phyloP scores from a whole-genome alignment of 2,329 filamentous ascomycete species.

The Hypoxylon sp. region DNA sequence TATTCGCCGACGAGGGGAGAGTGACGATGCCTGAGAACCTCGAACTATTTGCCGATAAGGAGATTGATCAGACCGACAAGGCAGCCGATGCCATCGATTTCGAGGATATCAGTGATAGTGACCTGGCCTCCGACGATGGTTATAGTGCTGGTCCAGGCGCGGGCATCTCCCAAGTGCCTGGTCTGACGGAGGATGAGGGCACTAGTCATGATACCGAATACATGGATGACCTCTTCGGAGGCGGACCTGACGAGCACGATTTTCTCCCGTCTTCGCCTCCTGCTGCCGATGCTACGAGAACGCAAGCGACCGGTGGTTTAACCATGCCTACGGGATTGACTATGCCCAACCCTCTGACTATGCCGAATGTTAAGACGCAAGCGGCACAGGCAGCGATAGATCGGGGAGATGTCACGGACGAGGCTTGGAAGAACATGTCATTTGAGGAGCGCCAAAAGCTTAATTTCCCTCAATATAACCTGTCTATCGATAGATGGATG shows the following conservation, averaged over 20 bases:
- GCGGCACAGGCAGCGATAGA: conserved; percentile 9
- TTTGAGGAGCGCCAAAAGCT: conserved; percentile 58
- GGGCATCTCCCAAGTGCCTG: conserved; percentile 64
- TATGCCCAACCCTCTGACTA: conserved; percentile 3
- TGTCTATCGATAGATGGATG: conserved; percentile 57
- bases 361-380: conserved; percentile 22
- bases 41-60: conserved; percentile 57
- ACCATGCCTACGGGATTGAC: conserved; percentile 27
- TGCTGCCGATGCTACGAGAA: conserved; percentile 52
- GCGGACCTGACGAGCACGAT: conserved; percentile 63
- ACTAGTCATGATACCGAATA: conserved; percentile 70
- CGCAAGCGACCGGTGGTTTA: conserved; percentile 16
- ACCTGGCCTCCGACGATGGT: conserved; percentile 80
- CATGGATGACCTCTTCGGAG: conserved; percentile 77
- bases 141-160: conserved; percentile 52
- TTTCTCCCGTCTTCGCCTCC: conserved; percentile 62
- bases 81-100: conserved; percentile 93
- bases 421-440: conserved; percentile 55
- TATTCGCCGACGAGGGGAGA: conserved; percentile 65
- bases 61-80: conserved; percentile 80
- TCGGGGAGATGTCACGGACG: conserved; percentile 52
- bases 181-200: conserved; percentile 71
- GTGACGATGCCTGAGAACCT: conserved; percentile 63
- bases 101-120: conserved; percentile 92
- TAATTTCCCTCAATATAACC: conserved; percentile 63